Evolutionary conservation across 2,329 filamentous ascomycete species (phyloP), one percentile per base, ranked within the genome.

Genomic region (Fusarium protoensiforme): DNA sequence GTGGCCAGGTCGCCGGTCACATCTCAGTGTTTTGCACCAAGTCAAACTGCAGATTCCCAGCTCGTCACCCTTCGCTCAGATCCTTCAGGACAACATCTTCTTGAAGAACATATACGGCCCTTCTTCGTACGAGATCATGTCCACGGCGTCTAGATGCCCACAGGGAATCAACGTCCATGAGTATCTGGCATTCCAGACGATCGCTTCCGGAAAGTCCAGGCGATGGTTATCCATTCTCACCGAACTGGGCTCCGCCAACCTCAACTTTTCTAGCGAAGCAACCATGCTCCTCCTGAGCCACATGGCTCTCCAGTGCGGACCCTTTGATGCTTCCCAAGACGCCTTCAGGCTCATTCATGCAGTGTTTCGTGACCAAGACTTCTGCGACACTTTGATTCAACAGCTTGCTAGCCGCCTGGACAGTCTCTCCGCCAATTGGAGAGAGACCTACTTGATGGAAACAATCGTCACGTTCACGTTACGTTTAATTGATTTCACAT

Each of bases 251-350:
- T 85, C 87, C 0, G 84, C 87, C 1, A 78, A 89, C 67, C 65
- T 94, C 6, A 92, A 92, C 70, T 89, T 93, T 70, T 89, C 87
- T n/a, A 86, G 86, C 0, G 85, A 89, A 22, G 84, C 87, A 0
- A 88, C 87, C 0, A 84, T 85, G 54, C 69, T 83, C 0, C 75
- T 92, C 0, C 75, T 93, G 3, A 80, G 81, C 2, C 85, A 89
- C 11, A 80, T 93, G 0, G 80, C 85, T 0, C 71, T 86, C 0
- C 87, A 93, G 69, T 85, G 83, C 2, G 92, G 92, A 0, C 89
- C 90, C 4, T 31, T 46, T 4, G 76, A 77, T 1, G 61, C 67
- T 4, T 60, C 72, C 0, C 56, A 77, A 8, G 78, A 84, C 38
- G 13, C 71, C 0, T 69, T 78, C 0, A 84, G 91, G 4, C 75